phyloP scores from a whole-genome alignment of 495 filamentous ascomycete genomes.

The Tirmania nivea region DNA sequence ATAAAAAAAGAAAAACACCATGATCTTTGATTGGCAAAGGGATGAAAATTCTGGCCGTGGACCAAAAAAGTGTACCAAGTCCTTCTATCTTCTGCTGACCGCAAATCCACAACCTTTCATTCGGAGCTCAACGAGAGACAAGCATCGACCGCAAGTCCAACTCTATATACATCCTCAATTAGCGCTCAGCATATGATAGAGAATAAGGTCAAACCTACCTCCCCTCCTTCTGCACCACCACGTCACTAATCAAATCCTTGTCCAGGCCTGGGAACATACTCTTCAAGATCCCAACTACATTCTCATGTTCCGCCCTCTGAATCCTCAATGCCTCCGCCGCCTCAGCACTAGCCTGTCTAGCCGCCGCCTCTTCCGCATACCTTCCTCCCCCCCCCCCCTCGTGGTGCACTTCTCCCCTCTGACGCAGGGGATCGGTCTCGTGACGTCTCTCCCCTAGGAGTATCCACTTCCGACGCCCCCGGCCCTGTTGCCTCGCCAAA shows the following conservation, averaged over 20 bases:
- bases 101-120: background rate
- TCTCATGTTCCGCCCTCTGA: slow-evolving; percentile 62
- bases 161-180: slow-evolving; percentile 10
- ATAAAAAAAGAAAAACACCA: too few relatives aligned
- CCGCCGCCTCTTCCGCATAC: slow-evolving; percentile 74
- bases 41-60: too few relatives aligned
- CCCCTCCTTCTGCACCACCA: slow-evolving; percentile 22
- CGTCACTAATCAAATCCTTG: slow-evolving; percentile 25
- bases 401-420: background rate
- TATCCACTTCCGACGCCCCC: slow-evolving; percentile 4
- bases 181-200: slow-evolving; percentile 6
- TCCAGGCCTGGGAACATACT: slow-evolving; percentile 21
- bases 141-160: slow-evolving; percentile 17
- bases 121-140: slow-evolving; percentile 17
- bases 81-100: too few relatives aligned
- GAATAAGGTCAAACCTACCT: slow-evolving; percentile 9
- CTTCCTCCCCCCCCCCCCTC: slow-evolving; percentile 19
- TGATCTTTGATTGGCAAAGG: too few relatives aligned
- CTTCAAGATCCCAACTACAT: slow-evolving; percentile 48
- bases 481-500: slow-evolving; percentile 56
- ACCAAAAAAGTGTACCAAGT: too few relatives aligned
- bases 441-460: too few relatives aligned
- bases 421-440: background rate
- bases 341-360: slow-evolving; percentile 80
- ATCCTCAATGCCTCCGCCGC: slow-evolving; percentile 72